Evolutionary conservation across 2,329 filamentous ascomycete species (phyloP).

Genomic region (Cladophialophora immunda): DNA sequence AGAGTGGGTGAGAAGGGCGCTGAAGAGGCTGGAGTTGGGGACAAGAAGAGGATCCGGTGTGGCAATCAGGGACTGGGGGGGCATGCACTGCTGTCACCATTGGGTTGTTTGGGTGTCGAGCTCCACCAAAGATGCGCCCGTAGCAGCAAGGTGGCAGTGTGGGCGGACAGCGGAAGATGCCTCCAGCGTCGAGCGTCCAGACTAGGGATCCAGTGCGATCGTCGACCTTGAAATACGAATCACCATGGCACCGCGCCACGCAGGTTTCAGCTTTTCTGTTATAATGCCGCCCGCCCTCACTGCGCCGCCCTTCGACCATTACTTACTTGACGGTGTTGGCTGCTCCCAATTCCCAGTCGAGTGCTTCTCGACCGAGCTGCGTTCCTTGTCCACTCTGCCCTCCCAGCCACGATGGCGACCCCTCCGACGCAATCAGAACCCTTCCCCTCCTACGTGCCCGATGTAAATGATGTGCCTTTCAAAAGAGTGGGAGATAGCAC

Average conservation of each 20-base stretch:
- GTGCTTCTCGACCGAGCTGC: not conserved
- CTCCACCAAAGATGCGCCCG: slow-evolving; percentile 7
- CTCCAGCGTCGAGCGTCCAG: not conserved
- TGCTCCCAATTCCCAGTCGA: not conserved
- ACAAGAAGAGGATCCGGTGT: not conserved
- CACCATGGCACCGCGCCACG: slow-evolving; percentile 2
- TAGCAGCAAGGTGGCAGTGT: not conserved
- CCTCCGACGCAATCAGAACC: slow-evolving; percentile 22
- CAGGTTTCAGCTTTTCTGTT: not conserved
- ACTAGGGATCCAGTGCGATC: not conserved
- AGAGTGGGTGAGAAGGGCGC: not conserved
- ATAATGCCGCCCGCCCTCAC: not conserved
- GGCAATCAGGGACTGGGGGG: slow-evolving; percentile 5
- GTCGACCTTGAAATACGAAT: not conserved
- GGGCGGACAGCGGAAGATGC: not conserved
- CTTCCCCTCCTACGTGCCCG: slow-evolving; percentile 25
- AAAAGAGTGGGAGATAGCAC: slow-evolving; percentile 7
- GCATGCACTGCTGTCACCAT: slow-evolving; percentile 5
- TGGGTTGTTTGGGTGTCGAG: not conserved
- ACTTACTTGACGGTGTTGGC: not conserved
- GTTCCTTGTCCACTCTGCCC: not conserved
- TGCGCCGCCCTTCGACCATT: not conserved
- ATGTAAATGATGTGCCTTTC: slow-evolving; percentile 11
- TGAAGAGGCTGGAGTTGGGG: not conserved
- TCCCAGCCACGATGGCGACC: not conserved